Evolutionary conservation across 805 yeast genomes (phyloP), one percentile per base, ranked within the genome.

Genomic region (Cyberlindnera euphorbiae): DNA sequence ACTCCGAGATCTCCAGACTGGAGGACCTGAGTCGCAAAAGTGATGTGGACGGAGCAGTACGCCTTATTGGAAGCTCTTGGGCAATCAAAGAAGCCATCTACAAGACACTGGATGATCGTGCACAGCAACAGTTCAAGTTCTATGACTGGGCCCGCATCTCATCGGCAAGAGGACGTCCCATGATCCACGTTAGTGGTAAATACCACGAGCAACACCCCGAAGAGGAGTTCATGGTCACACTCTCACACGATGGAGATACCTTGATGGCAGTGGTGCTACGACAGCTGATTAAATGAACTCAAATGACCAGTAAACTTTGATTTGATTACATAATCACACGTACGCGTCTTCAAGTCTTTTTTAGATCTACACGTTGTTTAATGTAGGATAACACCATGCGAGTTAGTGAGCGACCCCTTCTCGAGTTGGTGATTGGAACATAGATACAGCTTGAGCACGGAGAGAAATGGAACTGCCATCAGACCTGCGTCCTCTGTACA

Each of bases 1-100:
- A 67, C 0, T 33, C 34, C 1, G 77, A 73, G 44, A 43, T 52
- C 60, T 69, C 69, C 2, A 39, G 35, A 4, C 69, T 71, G 35
- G 33, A 43, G 4, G 21, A 44, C 16, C 33, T 47, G 10, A 43
- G 38, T 12, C 17, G 37, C 1, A 28, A 26, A 3, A 26, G 51
- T 7, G 53, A 62, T n/a, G 10, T 50, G 1, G 52, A 47, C 1
- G 43, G 49, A 8, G 53, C 64, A 27, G 55, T 62, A 8, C 52
- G 53, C 24, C 51, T 64, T 4, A 54, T 82, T 14, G 73, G 85
- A 1, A 75, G 77, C 1, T 47, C 72, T 14, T 84, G 94, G 94
- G 79, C 87, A 8, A 62, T 73, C 8, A 84, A 84, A 46, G 94
- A 84, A 49, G 89, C 93, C 1, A 50, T 82, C 8, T 84, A 64